These are phyloP conservation scores for Kwoniella pini DNA, from an alignment of 768 basidiomycete genomes.

Conservation along the genomic window DNA sequence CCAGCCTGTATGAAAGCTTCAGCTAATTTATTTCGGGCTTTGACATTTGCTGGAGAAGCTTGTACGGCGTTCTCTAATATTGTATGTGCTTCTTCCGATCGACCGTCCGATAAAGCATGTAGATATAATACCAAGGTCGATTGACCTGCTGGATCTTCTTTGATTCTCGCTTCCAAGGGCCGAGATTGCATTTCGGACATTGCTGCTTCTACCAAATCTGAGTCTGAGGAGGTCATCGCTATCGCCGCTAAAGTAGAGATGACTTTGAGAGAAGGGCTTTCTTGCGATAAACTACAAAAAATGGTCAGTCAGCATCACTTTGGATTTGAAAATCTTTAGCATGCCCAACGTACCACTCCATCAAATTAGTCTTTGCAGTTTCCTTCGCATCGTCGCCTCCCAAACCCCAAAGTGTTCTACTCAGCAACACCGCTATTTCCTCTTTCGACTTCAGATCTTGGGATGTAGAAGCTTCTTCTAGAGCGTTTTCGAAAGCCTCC, in stretches of 20 bases:
- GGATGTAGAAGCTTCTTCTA: constrained; percentile 57
- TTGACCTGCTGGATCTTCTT: constrained; percentile 69
- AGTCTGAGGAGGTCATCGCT: constrained; percentile 71
- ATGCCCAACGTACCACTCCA: constrained; percentile 83
- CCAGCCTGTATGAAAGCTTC: constrained; percentile 28
- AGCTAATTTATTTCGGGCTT: constrained; percentile 29
- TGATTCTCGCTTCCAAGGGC: constrained; percentile 65
- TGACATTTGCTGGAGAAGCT: constrained; percentile 13
- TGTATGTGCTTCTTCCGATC: constrained; percentile 21
- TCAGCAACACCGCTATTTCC: constrained; percentile 74
- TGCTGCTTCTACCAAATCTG: constrained; percentile 78
- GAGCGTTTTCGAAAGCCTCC: constrained; percentile 66
- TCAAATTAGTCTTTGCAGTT: constrained; percentile 70
- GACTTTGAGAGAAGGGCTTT: constrained; percentile 75
- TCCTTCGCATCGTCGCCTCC: constrained; percentile 75
- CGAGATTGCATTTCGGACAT: constrained; percentile 75
- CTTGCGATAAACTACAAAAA: constrained; percentile 66
- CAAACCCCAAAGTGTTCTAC: constrained; percentile 80
- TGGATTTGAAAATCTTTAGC: too few relatives aligned
- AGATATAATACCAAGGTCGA: constrained; percentile 71
- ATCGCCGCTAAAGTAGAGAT: constrained; percentile 86
- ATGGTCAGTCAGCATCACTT: not conserved
- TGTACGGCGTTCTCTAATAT: constrained; percentile 24
- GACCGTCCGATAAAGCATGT: constrained; percentile 60
- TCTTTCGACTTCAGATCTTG: constrained; percentile 59